Evolutionary conservation across 2,329 filamentous ascomycete genomes (phyloP), one percentile per base, ranked within the genome.

Genomic region (Huntiella moniliformis): DNA sequence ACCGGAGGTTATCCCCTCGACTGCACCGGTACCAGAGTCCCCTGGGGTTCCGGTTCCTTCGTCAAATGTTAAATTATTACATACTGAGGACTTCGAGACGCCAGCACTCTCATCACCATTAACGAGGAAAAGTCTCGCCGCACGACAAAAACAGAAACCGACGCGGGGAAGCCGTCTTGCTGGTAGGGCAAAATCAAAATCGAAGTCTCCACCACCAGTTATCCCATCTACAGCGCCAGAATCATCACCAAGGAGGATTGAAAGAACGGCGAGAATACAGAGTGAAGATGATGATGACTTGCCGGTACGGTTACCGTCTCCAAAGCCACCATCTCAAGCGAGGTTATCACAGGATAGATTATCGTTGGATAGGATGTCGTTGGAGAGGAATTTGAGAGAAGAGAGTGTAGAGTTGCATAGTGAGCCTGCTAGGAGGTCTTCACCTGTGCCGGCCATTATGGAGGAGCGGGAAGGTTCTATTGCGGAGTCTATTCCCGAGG

Each of bases 91-190:
- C 52, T 54, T 60, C 59, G 10, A 35, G 5, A 42, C 41, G 1
- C 45, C 48, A 38, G 40, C 43, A 6, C 37, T 43, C n/a, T 51
- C 49, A 28, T 71, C 68, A 0, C 68, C 68, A 0, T 51, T 68
- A 35, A 60, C 57, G 18, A 57, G 61, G 31, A 70, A 65, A 28
- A 28, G 22, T 28, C 22, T 28, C 22, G 22, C 22, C 22, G 22
- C 22, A 28, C 22, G 22, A 28, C 22, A 28, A 28, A 28, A 28
- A 28, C 22, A 28, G 22, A 28, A 7, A 28, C 22, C 22, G 22
- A 28, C 22, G 8, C 22, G 22, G 22, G 22, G 22, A 3, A 28
- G 22, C 8, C 22, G 22, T 28, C 22, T 28, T 28, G 22, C 22
- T 28, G 22, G 22, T 6, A 28, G 22, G 22, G 22, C 6, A 3